Evolutionary conservation across 2,329 filamentous ascomycete genomes (phyloP).

Genomic region (Juglanconis juglandina): DNA sequence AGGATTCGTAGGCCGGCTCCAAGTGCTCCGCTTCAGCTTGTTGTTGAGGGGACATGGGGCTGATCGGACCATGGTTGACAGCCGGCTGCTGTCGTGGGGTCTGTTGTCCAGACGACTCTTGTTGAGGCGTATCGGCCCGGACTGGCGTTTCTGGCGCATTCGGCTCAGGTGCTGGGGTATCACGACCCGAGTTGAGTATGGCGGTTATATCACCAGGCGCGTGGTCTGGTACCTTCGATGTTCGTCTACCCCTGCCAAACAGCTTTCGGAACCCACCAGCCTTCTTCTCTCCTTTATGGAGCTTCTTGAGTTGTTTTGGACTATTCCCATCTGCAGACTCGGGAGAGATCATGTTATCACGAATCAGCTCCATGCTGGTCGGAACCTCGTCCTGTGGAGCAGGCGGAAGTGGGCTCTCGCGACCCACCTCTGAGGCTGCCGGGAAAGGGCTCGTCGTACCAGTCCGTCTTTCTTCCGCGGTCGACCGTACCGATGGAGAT

Average conservation of each 20-base stretch:
- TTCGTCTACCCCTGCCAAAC: slow-evolving; percentile 61
- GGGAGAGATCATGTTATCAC: slow-evolving; percentile 37
- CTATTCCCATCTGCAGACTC: slow-evolving; percentile 34
- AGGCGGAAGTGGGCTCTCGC: slow-evolving; percentile 38
- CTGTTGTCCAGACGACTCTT: slow-evolving; percentile 6
- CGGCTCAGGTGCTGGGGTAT: neutral
- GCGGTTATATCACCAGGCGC: slow-evolving; percentile 48
- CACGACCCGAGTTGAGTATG: slow-evolving; percentile 43
- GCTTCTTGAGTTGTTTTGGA: slow-evolving; percentile 42
- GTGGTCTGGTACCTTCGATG: slow-evolving; percentile 54
- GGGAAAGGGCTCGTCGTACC: slow-evolving; percentile 5
- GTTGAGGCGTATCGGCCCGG: slow-evolving; percentile 12
- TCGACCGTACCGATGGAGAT: slow-evolving; percentile 28
- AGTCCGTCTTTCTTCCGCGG: slow-evolving; percentile 15
- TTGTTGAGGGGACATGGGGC: slow-evolving; percentile 22
- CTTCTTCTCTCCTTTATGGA: slow-evolving; percentile 24
- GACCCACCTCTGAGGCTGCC: slow-evolving; percentile 23
- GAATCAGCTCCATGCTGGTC: slow-evolving; percentile 32
- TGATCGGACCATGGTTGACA: neutral
- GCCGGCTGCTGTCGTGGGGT: neutral
- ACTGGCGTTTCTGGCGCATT: neutral
- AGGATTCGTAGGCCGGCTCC: slow-evolving; percentile 37
- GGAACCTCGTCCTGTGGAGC: slow-evolving; percentile 32
- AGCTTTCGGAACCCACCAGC: slow-evolving; percentile 58
- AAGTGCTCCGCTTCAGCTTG: slow-evolving; percentile 18